phyloP scores from a whole-genome alignment of 1,139 yeast genomes.

The Eremothecium cymbalariae region DNA sequence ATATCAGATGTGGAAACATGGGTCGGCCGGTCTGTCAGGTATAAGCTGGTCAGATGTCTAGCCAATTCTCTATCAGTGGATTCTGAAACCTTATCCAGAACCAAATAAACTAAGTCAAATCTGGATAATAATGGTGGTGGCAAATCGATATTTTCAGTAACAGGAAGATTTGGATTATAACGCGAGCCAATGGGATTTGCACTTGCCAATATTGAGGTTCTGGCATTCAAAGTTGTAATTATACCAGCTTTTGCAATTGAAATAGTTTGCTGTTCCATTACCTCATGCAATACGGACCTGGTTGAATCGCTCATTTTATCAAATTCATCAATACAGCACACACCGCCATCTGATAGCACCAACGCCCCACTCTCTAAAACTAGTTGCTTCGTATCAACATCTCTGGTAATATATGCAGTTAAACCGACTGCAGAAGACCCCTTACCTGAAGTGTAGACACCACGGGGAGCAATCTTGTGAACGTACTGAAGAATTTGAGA shows the following conservation, averaged over 20 bases:
- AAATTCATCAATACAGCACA: constrained; percentile 97
- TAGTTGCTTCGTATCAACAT: constrained; percentile 78
- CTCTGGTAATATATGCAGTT: constrained; percentile 96
- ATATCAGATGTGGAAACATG: constrained; percentile 57
- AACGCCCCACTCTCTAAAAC: constrained; percentile 98
- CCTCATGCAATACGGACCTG: constrained; percentile 92
- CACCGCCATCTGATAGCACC: constrained; percentile 99
- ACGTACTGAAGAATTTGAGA: constrained; percentile 92
- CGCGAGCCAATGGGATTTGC: constrained; percentile 98
- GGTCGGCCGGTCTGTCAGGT: constrained; percentile 78
- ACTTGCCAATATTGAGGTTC: constrained; percentile 91
- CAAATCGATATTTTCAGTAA: constrained; percentile 86
- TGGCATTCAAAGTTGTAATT: constrained; percentile 89
- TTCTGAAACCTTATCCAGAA: constrained; percentile 88
- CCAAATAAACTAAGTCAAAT: constrained; percentile 86
- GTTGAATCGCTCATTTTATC: constrained; percentile 96
- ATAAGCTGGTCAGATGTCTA: constrained; percentile 82
- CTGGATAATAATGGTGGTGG: constrained; percentile 95
- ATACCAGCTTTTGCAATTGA: constrained; percentile 98
- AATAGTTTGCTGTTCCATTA: constrained; percentile 98
- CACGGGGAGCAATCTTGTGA: constrained; percentile 88
- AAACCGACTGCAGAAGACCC: constrained; percentile 99
- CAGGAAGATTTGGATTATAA: constrained; percentile 88
- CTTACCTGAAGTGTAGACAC: constrained; percentile 95
- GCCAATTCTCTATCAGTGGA: constrained; percentile 79